Percentiles rank a stretch among this genome's conserved stretches.
phyloP scores from a whole-genome alignment of 805 yeast species.

The Komagataella phaffii region DNA sequence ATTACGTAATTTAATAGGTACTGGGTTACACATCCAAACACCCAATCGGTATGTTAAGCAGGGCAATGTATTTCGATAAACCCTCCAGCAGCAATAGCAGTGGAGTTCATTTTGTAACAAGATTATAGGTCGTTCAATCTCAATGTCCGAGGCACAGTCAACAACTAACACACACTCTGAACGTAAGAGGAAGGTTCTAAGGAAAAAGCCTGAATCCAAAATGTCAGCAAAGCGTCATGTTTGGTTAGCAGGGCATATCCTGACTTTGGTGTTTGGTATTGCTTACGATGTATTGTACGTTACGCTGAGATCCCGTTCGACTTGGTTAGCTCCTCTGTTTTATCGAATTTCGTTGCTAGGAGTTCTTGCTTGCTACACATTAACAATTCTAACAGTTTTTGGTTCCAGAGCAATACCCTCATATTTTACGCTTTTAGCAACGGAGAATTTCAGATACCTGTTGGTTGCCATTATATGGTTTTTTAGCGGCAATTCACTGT shows the following conservation, averaged over 20 bases:
- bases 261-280: slow-evolving; percentile 30
- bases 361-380: slow-evolving; percentile 32
- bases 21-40: not conserved
- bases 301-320: slow-evolving; percentile 20
- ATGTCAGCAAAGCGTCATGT: slow-evolving; percentile 28
- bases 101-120: not conserved
- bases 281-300: slow-evolving; percentile 20
- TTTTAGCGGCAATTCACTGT: slow-evolving; percentile 47
- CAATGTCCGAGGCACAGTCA: not conserved
- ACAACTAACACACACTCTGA: not conserved
- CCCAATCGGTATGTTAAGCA: not conserved
- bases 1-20: not conserved
- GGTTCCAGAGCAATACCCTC: slow-evolving; percentile 45
- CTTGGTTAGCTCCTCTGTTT: slow-evolving; percentile 30
- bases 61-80: not conserved
- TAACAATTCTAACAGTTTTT: slow-evolving; percentile 46
- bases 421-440: slow-evolving; percentile 48
- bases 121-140: not conserved
- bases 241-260: slow-evolving; percentile 47
- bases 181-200: slow-evolving; percentile 18
- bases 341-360: slow-evolving; percentile 49
- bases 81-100: not conserved
- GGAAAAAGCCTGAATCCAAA: slow-evolving; percentile 18
- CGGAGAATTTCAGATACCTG: slow-evolving; percentile 65
- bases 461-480: slow-evolving; percentile 45